Base-by-base conservation (phyloP, 1,139 yeast genomes). In the Pichia sp. region DNA sequence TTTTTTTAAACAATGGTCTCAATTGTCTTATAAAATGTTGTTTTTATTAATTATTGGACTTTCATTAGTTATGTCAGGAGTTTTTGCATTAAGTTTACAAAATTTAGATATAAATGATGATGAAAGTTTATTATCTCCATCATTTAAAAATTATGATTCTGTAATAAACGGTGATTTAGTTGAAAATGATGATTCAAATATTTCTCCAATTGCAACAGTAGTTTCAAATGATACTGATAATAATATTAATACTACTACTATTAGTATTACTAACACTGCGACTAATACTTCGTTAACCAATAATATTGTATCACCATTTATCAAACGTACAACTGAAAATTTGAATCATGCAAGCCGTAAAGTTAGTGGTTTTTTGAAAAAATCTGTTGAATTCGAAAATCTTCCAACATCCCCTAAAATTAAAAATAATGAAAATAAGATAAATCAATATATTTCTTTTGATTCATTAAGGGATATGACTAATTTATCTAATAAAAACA, bases 1-100 rank as follows among this genome's bases (percentile, higher is more conserved):
- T 4, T 87, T 78, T 57, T 80, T 76, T 60, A 68, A 80, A 52
- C 79, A 76, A 53, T 65, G 76, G 50, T 64, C 66, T 22, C 61
- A 64, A 32, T 61, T 78, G 35, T 58, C 70, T 0, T 52, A 57
- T 10, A 39, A 51, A 16, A 76, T 70, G 50, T 67, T 74, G 7
- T 43, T 62, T 3, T 65, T 73, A 61, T 74, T 82, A 10, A 58
- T 71, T 1, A 39, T 71, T 0, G 89, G 89, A 6, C 72, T 80
- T 0, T 32, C 58, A 0, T 53, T 74, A 23, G 74, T 78, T 2
- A 65, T 81, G 11, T 40, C 61, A 3, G 84, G 84, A 4, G 89
- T 82, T 1, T 67, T 76, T 46, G 62, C 72, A 16, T 65, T 78
- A 27, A 77, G 82, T 37, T 65, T 71, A 65, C 64, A 73, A 30